A percentile compares a stretch with the other conserved stretches of the same genome.
These are phyloP conservation scores for Odonthalia washingtoniensis DNA, from an alignment of 31 red algal species.

Conservation along the genomic window DNA sequence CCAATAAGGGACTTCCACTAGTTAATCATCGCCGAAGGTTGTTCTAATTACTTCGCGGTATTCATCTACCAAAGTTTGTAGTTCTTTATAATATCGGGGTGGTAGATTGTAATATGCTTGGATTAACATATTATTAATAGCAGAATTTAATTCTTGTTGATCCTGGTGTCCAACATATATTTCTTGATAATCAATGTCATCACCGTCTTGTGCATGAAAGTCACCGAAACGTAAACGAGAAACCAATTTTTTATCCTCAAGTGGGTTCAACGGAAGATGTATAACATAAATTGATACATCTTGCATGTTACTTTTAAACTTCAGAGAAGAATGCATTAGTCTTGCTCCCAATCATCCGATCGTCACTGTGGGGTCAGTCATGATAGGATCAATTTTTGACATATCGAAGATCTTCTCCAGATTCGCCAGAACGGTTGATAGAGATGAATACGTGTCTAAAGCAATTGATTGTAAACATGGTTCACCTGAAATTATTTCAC, in stretches of 20 bases:
- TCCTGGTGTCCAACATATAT: slow-evolving; percentile 28
- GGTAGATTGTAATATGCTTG: slow-evolving; percentile 20
- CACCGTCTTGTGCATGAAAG: slow-evolving; percentile 52
- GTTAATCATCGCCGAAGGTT: neutral
- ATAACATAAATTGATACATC: too few relatives aligned
- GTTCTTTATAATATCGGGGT: neutral
- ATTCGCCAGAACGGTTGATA: slow-evolving; percentile 47
- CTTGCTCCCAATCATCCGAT: slow-evolving; percentile 47
- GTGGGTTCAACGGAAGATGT: too few relatives aligned
- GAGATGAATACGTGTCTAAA: slow-evolving; percentile 32
- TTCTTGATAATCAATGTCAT: slow-evolving; percentile 59
- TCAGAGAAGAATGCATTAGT: too few relatives aligned
- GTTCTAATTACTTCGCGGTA: slow-evolving; percentile 10
- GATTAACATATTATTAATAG: slow-evolving; percentile 13
- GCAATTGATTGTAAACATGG: slow-evolving; percentile 11
- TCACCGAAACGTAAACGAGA: too few relatives aligned
- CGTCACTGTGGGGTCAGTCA: neutral
- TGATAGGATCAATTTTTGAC: too few relatives aligned
- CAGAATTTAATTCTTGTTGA: slow-evolving; percentile 13
- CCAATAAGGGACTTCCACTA: slow-evolving; percentile 7
- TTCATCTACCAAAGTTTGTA: neutral
- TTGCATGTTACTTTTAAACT: too few relatives aligned
- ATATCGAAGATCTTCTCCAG: neutral
- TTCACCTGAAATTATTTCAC: slow-evolving; percentile 31
- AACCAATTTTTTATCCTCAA: too few relatives aligned